phyloP scores from a whole-genome alignment of 129 eudicot species.

The Lactuca sativa region DNA sequence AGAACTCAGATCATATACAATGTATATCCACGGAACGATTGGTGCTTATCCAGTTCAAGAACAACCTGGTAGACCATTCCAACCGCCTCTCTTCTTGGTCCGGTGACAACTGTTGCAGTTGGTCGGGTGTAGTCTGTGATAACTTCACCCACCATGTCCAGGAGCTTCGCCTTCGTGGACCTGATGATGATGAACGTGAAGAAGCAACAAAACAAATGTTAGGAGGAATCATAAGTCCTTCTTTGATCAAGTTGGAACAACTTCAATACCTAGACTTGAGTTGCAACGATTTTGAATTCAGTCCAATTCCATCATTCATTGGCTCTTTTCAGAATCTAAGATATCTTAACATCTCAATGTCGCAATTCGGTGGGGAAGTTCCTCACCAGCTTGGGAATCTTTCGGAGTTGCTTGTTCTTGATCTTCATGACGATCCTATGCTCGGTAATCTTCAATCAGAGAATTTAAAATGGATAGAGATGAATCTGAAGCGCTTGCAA shows the following conservation, averaged over 20 bases:
- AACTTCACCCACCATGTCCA: conserved; percentile 13
- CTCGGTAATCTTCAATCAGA: background rate
- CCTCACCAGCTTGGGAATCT: conserved; percentile 39
- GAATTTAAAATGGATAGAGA: conserved; percentile 29
- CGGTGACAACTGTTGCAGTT: conserved; percentile 13
- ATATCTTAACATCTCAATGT: conserved; percentile 42
- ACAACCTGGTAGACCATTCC: background rate
- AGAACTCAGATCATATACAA: background rate
- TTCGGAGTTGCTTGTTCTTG: conserved; percentile 17
- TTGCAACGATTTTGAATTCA: conserved; percentile 25
- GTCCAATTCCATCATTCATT: conserved; percentile 41
- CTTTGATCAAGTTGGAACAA: conserved; percentile 26
- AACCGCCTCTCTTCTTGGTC: conserved; percentile 21
- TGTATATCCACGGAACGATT: background rate
- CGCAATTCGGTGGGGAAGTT: conserved; percentile 36
- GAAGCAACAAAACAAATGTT: conserved; percentile 2
- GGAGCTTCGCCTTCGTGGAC: conserved; percentile 3
- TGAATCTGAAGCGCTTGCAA: conserved; percentile 17
- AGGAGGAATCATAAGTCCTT: conserved; percentile 23
- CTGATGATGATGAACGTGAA: background rate
- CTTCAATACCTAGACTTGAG: conserved; percentile 29
- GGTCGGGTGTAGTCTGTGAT: conserved; percentile 21
- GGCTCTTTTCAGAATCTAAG: conserved; percentile 37
- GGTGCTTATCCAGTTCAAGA: conserved; percentile 10
- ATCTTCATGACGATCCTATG: background rate